Evolutionary conservation across 192 early-diverging fungal genomes (phyloP), one percentile per base, ranked within the genome.

Genomic region (Diversispora eburnea): DNA sequence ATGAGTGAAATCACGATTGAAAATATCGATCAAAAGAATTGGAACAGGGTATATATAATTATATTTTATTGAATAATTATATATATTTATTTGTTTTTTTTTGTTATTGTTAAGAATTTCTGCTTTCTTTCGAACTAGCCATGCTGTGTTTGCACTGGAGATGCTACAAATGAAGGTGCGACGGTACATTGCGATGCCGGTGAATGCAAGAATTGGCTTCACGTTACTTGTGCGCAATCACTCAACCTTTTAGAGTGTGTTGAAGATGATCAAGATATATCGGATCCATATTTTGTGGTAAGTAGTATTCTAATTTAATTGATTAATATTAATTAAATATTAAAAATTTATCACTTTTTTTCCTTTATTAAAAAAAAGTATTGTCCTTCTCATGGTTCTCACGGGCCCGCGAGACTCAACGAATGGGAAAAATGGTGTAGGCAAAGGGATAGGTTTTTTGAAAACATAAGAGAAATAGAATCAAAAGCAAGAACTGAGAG

Each of bases 151-250:
- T 85, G 84, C 57, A 73, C 77, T n/a, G 48, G 64, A 46, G 79
- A 77, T 52, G 75, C 75, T 22, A 71, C 75, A 41, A 41, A 77
- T 41, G 60, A 73, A 63, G 84, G 84, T 42, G 84, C 84, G 0
- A 78, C 78, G 47, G 78, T 85, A 22, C 79, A 81, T 33, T 85
- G 84, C 49, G 84, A 85, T 75, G 84, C 84, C 4, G 79, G 79
- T 5, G 78, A 75, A 9, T 85, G 84, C 66, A 77, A 81, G 49
- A 83, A 83, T 62, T 79, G 77, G 51, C 75, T 85, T 33, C 84
- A 85, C 61, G 77, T 83, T 33, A 81, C 84, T 3, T 85, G 84
- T 20, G 84, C 84, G 1, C 81, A 83, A 49, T 68, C 78, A 12
- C 80, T 76, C 17, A 81, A 76, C 25, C 77, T 83, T 8, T 54